A percentile compares a stretch with the other conserved stretches of the same genome.
phyloP scores from a whole-genome alignment of 2,329 filamentous ascomycete genomes.

The Epichloe coenophiala region DNA sequence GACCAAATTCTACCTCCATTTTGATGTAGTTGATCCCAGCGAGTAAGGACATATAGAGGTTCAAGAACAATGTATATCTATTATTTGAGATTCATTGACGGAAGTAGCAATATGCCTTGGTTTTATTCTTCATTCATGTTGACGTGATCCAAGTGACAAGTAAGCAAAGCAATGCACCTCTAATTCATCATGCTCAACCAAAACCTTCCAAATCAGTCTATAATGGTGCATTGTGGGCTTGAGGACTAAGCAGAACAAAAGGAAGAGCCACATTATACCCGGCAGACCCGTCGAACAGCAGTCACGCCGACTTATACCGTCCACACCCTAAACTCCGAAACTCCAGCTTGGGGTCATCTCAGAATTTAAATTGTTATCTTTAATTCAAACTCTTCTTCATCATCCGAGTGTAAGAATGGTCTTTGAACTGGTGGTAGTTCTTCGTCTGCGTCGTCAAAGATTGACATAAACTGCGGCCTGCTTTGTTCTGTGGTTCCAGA shows the following conservation, averaged over 20 bases:
- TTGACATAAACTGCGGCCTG: conserved; percentile 40
- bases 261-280: neutral
- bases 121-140: neutral
- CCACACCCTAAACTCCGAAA: conserved; percentile 1
- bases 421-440: conserved; percentile 17
- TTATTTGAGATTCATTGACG: too few relatives aligned
- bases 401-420: conserved; percentile 19
- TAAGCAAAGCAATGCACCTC: neutral
- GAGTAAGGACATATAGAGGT: too few relatives aligned
- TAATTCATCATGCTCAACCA: neutral
- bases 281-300: neutral
- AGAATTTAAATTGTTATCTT: conserved; percentile 19
- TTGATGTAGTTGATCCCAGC: too few relatives aligned
- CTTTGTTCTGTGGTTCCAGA: conserved; percentile 12
- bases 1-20: too few relatives aligned
- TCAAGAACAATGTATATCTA: too few relatives aligned
- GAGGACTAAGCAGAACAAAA: neutral
- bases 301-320: neutral
- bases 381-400: conserved; percentile 43
- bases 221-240: neutral
- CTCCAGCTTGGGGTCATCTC: neutral
- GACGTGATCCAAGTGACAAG: neutral
- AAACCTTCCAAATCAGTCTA: neutral
- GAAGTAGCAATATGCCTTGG: too few relatives aligned
- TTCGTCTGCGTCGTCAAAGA: conserved; percentile 41